These are phyloP conservation scores for Apophysomyces elegans DNA, from an alignment of 371 early-diverging fungal species.

Conservation along the genomic window DNA sequence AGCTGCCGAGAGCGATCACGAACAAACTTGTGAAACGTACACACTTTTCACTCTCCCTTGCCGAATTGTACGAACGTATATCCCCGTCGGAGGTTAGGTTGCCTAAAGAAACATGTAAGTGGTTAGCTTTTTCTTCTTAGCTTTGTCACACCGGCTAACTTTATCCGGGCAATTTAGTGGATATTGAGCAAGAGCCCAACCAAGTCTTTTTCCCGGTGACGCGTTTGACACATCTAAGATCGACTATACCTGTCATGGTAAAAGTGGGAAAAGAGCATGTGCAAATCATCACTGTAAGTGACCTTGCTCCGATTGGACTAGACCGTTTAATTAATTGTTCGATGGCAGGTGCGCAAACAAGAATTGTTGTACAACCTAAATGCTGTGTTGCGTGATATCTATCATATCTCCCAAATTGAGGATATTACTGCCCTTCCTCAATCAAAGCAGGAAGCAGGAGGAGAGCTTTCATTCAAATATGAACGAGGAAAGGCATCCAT, in stretches of 20 bases:
- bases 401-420: constrained; percentile 83
- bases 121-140: no score
- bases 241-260: constrained; percentile 76
- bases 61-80: constrained; percentile 73
- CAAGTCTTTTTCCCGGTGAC: constrained; percentile 66
- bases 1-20: constrained; percentile 58
- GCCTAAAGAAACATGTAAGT: constrained; percentile 72
- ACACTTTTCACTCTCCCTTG: constrained; percentile 63
- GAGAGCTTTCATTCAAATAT: constrained; percentile 79
- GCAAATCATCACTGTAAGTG: constrained; percentile 71
- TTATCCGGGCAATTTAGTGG: constrained; percentile 39
- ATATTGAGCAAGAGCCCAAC: constrained; percentile 69
- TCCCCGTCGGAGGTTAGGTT: constrained; percentile 69
- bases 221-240: constrained; percentile 58
- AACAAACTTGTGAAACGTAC: constrained; percentile 64
- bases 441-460: constrained; percentile 66
- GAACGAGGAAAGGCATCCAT: constrained; percentile 71
- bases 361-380: constrained; percentile 70
- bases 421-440: constrained; percentile 65
- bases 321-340: background rate
- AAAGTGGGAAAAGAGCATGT: constrained; percentile 84
- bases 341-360: constrained; percentile 52
- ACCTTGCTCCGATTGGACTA: no score
- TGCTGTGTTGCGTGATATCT: constrained; percentile 81
- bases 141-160: background rate